Base-by-base conservation (phyloP, 352 stramenopile genomes). In the Phytophthora colocasiae region DNA sequence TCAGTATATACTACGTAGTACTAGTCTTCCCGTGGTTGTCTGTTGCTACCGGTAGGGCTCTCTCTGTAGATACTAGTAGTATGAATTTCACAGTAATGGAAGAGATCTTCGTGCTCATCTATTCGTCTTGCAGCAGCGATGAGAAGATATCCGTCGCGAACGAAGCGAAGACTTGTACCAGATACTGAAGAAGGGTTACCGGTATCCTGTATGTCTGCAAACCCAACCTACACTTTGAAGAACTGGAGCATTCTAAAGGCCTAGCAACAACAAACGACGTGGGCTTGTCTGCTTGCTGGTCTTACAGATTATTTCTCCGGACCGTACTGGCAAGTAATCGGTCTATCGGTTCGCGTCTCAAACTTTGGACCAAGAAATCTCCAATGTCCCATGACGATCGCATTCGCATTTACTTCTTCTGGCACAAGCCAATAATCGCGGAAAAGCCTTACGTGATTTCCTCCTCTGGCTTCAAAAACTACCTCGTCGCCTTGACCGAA, bases 41-140 rank as follows among this genome's bases (percentile, higher is more conserved):
- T 54, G 44, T 65, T 67, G 44, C 58, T 53, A n/a, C n/a, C n/a
- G n/a, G n/a, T n/a, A 60, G 49, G 44, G 45, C 44, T 60, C 50
- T 60, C 50, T 72, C 44, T 72, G 40, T 73, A 69, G 59, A 69
- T 69, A n/a, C n/a, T n/a, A n/a, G n/a, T n/a, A n/a, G n/a, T n/a
- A 69, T 43, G 43, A 49, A 63, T 59, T 65, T 58, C 60, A 57
- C 48, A 15, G 32, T 36, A 73, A 69, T 65, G 44, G n/a, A 73
- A 60, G 31, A 51, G 24, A 58, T 49, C 34, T 71, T 71, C n/a
- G n/a, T n/a, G n/a, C n/a, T n/a, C n/a, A n/a, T n/a, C n/a, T n/a
- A n/a, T n/a, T n/a, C n/a, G n/a, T n/a, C n/a, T n/a, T n/a, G n/a
- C n/a, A n/a, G n/a, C n/a, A n/a, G n/a, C n/a, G n/a, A n/a, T n/a